phyloP scores from a whole-genome alignment of 1,139 yeast species.

The Entelexis paramagnoliae region DNA sequence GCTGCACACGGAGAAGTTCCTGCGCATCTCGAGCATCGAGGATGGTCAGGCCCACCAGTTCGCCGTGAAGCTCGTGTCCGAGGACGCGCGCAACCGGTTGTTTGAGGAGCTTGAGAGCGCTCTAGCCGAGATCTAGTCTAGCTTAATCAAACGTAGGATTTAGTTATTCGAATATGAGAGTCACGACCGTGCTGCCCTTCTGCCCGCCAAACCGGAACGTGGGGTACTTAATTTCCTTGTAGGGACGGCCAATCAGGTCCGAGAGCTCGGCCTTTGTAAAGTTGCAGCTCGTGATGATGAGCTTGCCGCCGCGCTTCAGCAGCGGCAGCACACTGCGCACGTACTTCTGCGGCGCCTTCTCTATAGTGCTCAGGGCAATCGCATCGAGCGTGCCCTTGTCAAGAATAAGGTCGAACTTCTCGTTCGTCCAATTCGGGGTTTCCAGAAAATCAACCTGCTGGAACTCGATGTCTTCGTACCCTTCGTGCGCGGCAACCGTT shows the following conservation, averaged over 20 bases:
- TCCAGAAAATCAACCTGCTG: constrained; percentile 39
- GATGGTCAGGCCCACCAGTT: constrained; percentile 66
- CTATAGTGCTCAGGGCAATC: constrained; percentile 64
- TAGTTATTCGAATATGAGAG: constrained; percentile 52
- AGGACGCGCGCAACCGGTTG: constrained; percentile 51
- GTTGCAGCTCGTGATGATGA: constrained; percentile 88
- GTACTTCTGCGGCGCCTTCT: constrained; percentile 54
- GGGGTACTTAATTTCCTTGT: constrained; percentile 45
- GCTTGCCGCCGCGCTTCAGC: constrained; percentile 46
- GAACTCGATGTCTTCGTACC: constrained; percentile 35
- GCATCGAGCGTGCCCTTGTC: constrained; percentile 98
- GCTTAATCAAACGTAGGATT: neutral
- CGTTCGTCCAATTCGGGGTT: constrained; percentile 31
- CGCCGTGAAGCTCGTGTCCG: constrained; percentile 61
- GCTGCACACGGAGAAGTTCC: constrained; percentile 62
- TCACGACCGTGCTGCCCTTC: constrained; percentile 78
- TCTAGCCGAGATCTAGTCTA: neutral
- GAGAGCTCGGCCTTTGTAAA: constrained; percentile 69
- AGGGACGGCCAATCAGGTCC: constrained; percentile 30
- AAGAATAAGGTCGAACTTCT: constrained; percentile 57
- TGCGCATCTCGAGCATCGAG: constrained; percentile 54
- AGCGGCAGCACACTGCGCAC: constrained; percentile 49
- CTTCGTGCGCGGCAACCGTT: constrained; percentile 42
- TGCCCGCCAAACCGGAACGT: constrained; percentile 80
- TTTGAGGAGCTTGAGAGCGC: constrained; percentile 10